Percentiles rank a stretch among this genome's conserved stretches.
These are phyloP conservation scores for Pyrus communis DNA, from an alignment of 306 rosid species.

Conservation along the genomic window DNA sequence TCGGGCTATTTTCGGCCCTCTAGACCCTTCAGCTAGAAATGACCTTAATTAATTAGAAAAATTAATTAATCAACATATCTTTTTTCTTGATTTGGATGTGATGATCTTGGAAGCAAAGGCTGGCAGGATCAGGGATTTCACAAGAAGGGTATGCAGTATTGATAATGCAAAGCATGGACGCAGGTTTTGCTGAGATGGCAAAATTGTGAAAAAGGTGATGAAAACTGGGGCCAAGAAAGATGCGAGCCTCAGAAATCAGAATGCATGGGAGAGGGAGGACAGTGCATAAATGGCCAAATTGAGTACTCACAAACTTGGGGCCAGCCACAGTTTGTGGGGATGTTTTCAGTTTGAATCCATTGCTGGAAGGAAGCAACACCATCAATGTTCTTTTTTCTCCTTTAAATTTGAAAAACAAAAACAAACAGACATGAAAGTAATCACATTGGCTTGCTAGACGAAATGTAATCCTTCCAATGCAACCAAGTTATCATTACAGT, in stretches of 20 bases:
- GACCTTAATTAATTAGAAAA: no score
- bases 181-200: not conserved
- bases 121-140: not conserved
- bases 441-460: no score
- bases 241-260: not conserved
- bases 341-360: conserved; percentile 3
- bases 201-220: conserved; percentile 1
- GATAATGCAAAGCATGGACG: conserved; percentile 14
- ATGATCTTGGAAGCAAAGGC: not conserved
- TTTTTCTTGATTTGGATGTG: not conserved
- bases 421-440: no score
- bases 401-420: no score
- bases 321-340: not conserved
- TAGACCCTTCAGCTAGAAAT: no score
- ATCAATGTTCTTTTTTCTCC: not conserved
- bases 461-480: no score
- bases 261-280: not conserved
- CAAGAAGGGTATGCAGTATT: not conserved
- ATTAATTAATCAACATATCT: not conserved
- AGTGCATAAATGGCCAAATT: not conserved
- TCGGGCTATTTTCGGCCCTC: no score
- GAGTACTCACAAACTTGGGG: conserved; percentile 6
- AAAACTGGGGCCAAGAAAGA: not conserved
- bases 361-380: conserved; percentile 23
- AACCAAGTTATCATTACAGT: no score